Percentiles rank a stretch among this genome's conserved stretches.
Conservation (phyloP, 441 rosid species). For the Erysimum cheiri region DNA sequence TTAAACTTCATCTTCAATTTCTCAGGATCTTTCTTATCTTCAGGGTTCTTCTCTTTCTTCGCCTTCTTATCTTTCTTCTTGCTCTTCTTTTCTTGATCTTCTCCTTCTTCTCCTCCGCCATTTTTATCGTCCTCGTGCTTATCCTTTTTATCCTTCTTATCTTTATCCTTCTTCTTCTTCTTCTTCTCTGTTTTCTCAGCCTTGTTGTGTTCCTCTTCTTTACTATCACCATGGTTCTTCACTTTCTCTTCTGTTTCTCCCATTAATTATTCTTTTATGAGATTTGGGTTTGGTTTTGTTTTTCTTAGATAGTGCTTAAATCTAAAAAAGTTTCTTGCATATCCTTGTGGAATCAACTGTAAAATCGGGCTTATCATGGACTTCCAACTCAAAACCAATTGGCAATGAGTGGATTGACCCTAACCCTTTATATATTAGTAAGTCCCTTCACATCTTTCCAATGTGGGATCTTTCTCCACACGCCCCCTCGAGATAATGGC, state of each 20-base stretch:
- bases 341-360: constrained; percentile 17
- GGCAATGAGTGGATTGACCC: too few species aligned
- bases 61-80: constrained; percentile 53
- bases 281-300: constrained; percentile 9
- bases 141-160: constrained; percentile 47
- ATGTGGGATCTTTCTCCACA: too few species aligned
- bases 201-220: constrained; percentile 41
- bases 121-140: constrained; percentile 42
- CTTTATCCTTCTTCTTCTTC: constrained; percentile 42
- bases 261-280: constrained; percentile 42
- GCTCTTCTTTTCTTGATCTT: constrained; percentile 55
- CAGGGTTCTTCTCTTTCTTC: constrained; percentile 72
- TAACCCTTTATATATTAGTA: too few species aligned
- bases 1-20: constrained; percentile 65
- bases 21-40: constrained; percentile 67
- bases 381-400: too few species aligned
- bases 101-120: constrained; percentile 57
- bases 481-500: too few species aligned
- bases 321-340: constrained; percentile 14
- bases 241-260: constrained; percentile 55
- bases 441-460: too few species aligned
- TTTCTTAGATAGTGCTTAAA: neutral
- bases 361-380: too few species aligned
- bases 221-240: constrained; percentile 43
- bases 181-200: constrained; percentile 50